Evolutionary conservation across 176 grass and related monocot species (phyloP).

Genomic region (Canna indica): DNA sequence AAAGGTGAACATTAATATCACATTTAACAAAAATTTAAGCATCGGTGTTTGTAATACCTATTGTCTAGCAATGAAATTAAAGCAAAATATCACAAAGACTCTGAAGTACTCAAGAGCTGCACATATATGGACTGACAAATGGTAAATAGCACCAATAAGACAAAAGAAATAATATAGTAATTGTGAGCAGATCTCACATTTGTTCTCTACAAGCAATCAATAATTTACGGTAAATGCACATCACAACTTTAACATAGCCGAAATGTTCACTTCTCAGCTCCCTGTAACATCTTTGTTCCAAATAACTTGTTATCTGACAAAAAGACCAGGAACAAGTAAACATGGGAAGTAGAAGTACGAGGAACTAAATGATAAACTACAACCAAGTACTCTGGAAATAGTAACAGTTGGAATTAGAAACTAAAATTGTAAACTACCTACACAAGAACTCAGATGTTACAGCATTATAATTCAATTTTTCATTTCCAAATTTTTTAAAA

Average conservation of each 20-base stretch:
- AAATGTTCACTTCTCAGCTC: constrained; percentile 82
- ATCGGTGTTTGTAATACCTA: too few relatives aligned
- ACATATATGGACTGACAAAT: constrained; percentile 1
- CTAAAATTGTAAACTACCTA: background rate
- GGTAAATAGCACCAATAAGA: background rate
- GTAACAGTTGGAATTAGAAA: background rate
- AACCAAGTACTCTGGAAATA: background rate
- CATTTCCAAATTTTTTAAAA: background rate
- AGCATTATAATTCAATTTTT: background rate
- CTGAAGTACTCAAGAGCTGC: background rate
- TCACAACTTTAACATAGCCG: constrained; percentile 72
- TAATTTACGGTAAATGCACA: constrained; percentile 87
- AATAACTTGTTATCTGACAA: constrained; percentile 68
- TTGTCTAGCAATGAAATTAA: background rate
- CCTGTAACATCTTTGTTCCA: constrained; percentile 93
- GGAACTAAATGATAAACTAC: background rate
- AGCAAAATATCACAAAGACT: background rate
- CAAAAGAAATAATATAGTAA: background rate
- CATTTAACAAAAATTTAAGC: too few relatives aligned
- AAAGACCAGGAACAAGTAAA: background rate
- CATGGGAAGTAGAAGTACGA: background rate
- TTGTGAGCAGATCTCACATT: constrained; percentile 54
- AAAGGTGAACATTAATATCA: background rate
- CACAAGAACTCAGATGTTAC: background rate
- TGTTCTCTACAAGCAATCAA: constrained; percentile 84